Conservation (phyloP, 805 yeast species). For the Zygosaccharomyces bailii region DNA sequence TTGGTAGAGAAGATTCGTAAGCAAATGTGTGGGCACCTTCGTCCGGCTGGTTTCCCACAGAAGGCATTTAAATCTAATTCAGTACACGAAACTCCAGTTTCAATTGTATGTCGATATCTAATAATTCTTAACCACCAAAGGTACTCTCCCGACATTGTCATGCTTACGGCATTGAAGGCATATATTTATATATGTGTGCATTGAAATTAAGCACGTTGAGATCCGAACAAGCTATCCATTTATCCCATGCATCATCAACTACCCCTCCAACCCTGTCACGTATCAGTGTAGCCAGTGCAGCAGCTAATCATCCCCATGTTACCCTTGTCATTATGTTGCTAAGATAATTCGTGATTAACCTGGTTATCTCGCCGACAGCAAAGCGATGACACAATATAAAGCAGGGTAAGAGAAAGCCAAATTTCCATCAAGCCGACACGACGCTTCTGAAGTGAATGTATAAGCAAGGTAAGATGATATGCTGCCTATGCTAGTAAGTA, state of each 20-base stretch:
- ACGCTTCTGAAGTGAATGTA: too few relatives aligned
- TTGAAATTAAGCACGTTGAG: too few relatives aligned
- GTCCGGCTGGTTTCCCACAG: neutral
- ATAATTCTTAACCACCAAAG: neutral
- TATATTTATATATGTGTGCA: too few relatives aligned
- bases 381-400: neutral
- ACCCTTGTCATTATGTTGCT: neutral
- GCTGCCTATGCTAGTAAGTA: too few relatives aligned
- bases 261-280: neutral
- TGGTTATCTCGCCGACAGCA: neutral
- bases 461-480: too few relatives aligned
- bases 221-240: neutral
- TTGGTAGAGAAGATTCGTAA: conserved; percentile 42
- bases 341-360: too few relatives aligned
- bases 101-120: neutral
- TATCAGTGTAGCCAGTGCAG: neutral
- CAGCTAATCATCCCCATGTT: neutral
- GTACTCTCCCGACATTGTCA: neutral
- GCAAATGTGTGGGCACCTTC: conserved; percentile 7
- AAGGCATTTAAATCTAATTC: neutral
- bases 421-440: neutral
- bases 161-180: neutral
- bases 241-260: neutral
- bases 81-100: neutral
- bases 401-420: neutral